phyloP scores from a whole-genome alignment of 2,329 filamentous ascomycete genomes.

The Fusarium tricinctum region DNA sequence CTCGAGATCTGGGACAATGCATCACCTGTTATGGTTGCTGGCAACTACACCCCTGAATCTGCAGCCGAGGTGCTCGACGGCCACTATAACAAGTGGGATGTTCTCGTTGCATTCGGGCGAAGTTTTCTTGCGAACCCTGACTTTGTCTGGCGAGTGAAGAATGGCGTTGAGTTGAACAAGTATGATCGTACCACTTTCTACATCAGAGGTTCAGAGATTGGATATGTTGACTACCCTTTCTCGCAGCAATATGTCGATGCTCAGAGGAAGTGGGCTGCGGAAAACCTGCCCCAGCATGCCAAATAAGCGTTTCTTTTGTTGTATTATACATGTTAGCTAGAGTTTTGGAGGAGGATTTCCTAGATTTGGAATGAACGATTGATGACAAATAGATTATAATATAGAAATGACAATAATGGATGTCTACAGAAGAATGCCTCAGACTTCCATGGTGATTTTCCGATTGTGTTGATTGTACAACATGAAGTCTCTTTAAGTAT shows the following conservation, averaged over 20 bases:
- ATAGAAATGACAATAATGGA: not conserved
- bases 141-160: slow-evolving; percentile 47
- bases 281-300: slow-evolving; percentile 11
- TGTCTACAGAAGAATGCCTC: not conserved
- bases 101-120: slow-evolving; percentile 51
- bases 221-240: slow-evolving; percentile 45
- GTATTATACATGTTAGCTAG: too few relatives aligned
- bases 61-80: slow-evolving; percentile 43
- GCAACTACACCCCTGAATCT: slow-evolving; percentile 41
- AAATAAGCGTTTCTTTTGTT: not conserved
- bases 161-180: slow-evolving; percentile 41
- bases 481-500: too few relatives aligned
- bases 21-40: slow-evolving; percentile 50
- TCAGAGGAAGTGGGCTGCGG: slow-evolving; percentile 19
- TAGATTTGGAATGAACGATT: not conserved
- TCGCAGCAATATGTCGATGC: slow-evolving; percentile 24
- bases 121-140: slow-evolving; percentile 51
- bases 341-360: too few relatives aligned
- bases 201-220: slow-evolving; percentile 30
- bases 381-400: not conserved
- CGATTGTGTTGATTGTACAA: too few relatives aligned
- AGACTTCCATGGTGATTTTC: too few relatives aligned
- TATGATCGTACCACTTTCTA: slow-evolving; percentile 51
- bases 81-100: slow-evolving; percentile 49
- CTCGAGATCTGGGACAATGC: slow-evolving; percentile 50